phyloP scores from a whole-genome alignment of 2,329 filamentous ascomycete genomes.

The Alternaria sp. region DNA sequence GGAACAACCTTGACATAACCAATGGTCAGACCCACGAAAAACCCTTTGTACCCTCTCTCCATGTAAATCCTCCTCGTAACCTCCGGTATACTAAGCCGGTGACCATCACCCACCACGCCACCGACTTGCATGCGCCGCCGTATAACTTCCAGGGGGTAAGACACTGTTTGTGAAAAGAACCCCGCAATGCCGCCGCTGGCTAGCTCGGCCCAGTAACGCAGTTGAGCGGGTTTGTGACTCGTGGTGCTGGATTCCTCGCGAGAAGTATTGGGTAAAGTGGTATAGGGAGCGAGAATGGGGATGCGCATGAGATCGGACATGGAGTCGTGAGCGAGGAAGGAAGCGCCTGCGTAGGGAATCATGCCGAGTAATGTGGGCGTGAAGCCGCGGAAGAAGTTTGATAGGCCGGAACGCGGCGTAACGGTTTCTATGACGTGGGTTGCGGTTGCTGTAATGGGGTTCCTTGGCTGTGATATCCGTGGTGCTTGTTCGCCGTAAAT shows the following conservation, averaged over 20 bases:
- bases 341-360: constrained; percentile 95
- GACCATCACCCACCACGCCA: constrained; percentile 91
- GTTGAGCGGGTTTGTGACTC: constrained; percentile 68
- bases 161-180: constrained; percentile 86
- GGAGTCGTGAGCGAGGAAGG: constrained; percentile 94
- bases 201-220: constrained; percentile 88
- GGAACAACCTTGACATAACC: constrained; percentile 95
- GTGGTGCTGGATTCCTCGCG: constrained; percentile 48
- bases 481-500: constrained; percentile 80
- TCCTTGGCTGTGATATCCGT: constrained; percentile 31
- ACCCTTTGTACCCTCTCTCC: constrained; percentile 80
- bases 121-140: constrained; percentile 94
- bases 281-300: constrained; percentile 72
- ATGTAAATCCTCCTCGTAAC: constrained; percentile 77
- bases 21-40: constrained; percentile 92
- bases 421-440: constrained; percentile 60
- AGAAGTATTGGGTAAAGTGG: constrained; percentile 71
- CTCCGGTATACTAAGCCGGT: constrained; percentile 77
- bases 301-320: constrained; percentile 82
- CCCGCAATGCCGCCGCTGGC: constrained; percentile 85
- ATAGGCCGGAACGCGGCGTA: constrained; percentile 71
- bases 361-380: constrained; percentile 89
- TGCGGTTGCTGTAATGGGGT: constrained; percentile 53
- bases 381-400: constrained; percentile 97
- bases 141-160: constrained; percentile 94